Percentiles rank a stretch among this genome's conserved stretches.
Conservation (phyloP, 371 early-diverging fungal species). For the Entomophthora muscae region DNA sequence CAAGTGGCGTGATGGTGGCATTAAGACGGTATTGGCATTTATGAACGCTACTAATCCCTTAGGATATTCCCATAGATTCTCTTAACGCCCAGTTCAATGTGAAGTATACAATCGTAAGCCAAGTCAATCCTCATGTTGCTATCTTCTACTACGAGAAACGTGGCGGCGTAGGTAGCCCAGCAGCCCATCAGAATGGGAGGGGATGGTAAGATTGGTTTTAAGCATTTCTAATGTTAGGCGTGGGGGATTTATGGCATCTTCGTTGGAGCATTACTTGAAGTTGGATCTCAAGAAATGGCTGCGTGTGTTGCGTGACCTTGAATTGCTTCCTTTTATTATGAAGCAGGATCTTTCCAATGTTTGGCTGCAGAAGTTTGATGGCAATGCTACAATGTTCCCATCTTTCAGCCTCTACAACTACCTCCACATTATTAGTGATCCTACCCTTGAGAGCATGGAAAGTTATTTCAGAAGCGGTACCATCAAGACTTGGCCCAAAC, state of each 20-base stretch:
- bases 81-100: no score
- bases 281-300: conserved; percentile 80
- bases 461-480: conserved; percentile 39
- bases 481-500: conserved; percentile 55
- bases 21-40: conserved; percentile 31
- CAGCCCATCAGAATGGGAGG: conserved; percentile 30
- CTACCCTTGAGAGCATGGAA: conserved; percentile 31
- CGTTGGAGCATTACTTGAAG: no score
- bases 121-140: conserved; percentile 82
- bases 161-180: conserved; percentile 54
- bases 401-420: conserved; percentile 40
- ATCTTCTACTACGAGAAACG: conserved; percentile 65
- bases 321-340: no score
- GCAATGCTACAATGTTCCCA: no score
- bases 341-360: no score
- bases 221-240: conserved; percentile 22
- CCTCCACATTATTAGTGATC: conserved; percentile 48
- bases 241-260: conserved; percentile 71
- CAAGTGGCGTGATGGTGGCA: conserved; percentile 48
- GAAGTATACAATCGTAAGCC: no score
- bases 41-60: not conserved
- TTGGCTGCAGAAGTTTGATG: no score
- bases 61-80: conserved; percentile 8
- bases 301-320: conserved; percentile 43
- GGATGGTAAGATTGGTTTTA: conserved; percentile 24